Evolutionary conservation across 192 early-diverging fungal species (phyloP).

Genomic region (Cladochytrium replicatum): DNA sequence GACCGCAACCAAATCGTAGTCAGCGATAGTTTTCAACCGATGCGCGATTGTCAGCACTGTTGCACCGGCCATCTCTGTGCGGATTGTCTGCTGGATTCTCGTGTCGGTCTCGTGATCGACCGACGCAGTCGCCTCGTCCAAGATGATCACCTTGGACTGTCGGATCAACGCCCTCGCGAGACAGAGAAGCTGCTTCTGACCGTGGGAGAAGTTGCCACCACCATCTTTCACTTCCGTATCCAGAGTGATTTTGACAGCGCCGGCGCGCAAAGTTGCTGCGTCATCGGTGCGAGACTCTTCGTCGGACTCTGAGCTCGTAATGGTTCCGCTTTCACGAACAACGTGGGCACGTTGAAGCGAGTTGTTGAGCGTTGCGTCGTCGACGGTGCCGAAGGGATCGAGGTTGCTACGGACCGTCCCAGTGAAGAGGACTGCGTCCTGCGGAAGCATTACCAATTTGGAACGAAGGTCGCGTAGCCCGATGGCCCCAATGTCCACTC

Average conservation of each 20-base stretch:
- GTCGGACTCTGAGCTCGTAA: too few relatives aligned
- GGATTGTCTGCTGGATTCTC: slow-evolving; percentile 56
- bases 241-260: too few relatives aligned
- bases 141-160: slow-evolving; percentile 5
- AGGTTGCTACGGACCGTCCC: slow-evolving; percentile 49
- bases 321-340: too few relatives aligned
- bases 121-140: slow-evolving; percentile 46
- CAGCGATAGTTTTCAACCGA: slow-evolving; percentile 55
- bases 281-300: too few relatives aligned
- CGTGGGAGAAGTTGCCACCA: slow-evolving; percentile 61
- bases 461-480: slow-evolving; percentile 57
- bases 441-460: slow-evolving; percentile 55
- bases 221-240: slow-evolving; percentile 33
- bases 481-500: slow-evolving; percentile 51
- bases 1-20: slow-evolving; percentile 40
- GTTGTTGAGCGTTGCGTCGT: slow-evolving; percentile 52
- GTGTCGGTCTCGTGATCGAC: slow-evolving; percentile 65
- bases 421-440: slow-evolving; percentile 54
- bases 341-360: slow-evolving; percentile 55
- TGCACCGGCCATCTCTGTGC: slow-evolving; percentile 46
- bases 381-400: slow-evolving; percentile 36
- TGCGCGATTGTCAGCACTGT: slow-evolving; percentile 68
- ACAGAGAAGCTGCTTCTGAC: slow-evolving; percentile 62
- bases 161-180: slow-evolving; percentile 19
- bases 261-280: too few relatives aligned